Evolutionary conservation across 768 basidiomycete genomes (phyloP).

Genomic region (Hericium rajendrae): DNA sequence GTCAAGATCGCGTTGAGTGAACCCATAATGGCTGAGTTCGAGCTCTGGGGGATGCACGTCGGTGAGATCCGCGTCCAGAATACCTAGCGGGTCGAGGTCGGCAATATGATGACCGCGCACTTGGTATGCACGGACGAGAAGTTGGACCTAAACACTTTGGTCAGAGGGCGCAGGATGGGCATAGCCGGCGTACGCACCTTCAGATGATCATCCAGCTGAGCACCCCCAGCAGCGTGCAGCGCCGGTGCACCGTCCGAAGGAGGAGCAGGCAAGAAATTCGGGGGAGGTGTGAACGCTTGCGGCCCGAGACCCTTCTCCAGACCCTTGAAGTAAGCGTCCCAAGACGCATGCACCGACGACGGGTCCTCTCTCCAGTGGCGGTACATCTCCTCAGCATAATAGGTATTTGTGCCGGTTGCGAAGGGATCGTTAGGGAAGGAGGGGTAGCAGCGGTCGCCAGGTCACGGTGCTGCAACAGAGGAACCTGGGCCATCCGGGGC

Average conservation of each 20-base stretch:
- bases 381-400: slow-evolving; percentile 98
- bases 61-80: slow-evolving; percentile 81
- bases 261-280: slow-evolving; percentile 52
- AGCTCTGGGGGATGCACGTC: slow-evolving; percentile 78
- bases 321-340: slow-evolving; percentile 90
- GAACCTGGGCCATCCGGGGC: slow-evolving; percentile 10
- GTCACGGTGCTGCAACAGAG: slow-evolving; percentile 19
- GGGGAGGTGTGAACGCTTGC: slow-evolving; percentile 82
- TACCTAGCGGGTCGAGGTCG: slow-evolving; percentile 91
- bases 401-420: slow-evolving; percentile 89
- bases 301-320: slow-evolving; percentile 81
- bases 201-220: slow-evolving; percentile 85
- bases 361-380: slow-evolving; percentile 86
- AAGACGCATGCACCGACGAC: slow-evolving; percentile 84
- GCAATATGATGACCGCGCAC: slow-evolving; percentile 97
- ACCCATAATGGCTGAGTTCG: slow-evolving; percentile 89
- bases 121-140: slow-evolving; percentile 97
- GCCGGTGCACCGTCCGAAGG: slow-evolving; percentile 77
- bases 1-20: slow-evolving; percentile 87
- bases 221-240: slow-evolving; percentile 55
- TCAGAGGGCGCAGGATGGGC: slow-evolving; percentile 1
- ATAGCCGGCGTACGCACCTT: slow-evolving; percentile 46
- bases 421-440: slow-evolving; percentile 78
- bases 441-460: slow-evolving; percentile 39
- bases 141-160: slow-evolving; percentile 62